Base-by-base conservation (phyloP, 2,329 filamentous ascomycete species). In the Fusarium protoensiforme region DNA sequence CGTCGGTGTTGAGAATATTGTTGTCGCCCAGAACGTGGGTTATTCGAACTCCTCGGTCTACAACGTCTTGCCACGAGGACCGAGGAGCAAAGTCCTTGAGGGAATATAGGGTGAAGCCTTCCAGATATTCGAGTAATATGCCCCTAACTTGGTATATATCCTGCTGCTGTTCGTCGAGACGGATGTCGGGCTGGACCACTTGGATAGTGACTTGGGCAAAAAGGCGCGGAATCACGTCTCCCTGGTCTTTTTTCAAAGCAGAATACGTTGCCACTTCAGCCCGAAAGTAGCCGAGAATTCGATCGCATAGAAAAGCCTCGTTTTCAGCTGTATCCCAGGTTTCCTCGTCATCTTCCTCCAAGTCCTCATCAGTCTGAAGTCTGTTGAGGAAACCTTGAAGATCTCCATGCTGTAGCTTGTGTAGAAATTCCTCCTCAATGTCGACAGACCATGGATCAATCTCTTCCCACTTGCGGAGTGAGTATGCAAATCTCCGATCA, bases 1-100 rank as follows among this genome's bases (percentile, higher is more conserved):
- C 68, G 22, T 80, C 77, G 0, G 5, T 18, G 51, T 79, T 79
- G 54, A 79, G 57, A 18, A 80, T 70, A 2, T 69, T 61, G n/a
- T 76, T 11, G 53, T 79, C 75, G 5, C 75, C 68, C 1, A 79
- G 58, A 1, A 73, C n/a, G 2, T 72, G 64, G 4, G 70, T 67
- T 29, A 75, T 75, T 2, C 11, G 14, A 5, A 77, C 59, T 1
- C 62, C 74, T 54, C 76, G 51, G 31, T 79, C 72, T 16, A 78
- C 65, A 7, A 79, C 72, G 3, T 13, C 43, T 53, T 73, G 72
- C 67, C 73, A 78, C 22, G 46, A 38, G 22, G 36, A 27, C 14
- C 33, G 24, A 1, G 72, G 71, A 10, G 61, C 57, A 20, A 51
- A 29, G 8, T 67, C 16, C 5, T 27, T 20, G 5, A 76, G 22